Evolutionary conservation across 768 basidiomycete genomes (phyloP).

Genomic region (Phylloporus arenicola): DNA sequence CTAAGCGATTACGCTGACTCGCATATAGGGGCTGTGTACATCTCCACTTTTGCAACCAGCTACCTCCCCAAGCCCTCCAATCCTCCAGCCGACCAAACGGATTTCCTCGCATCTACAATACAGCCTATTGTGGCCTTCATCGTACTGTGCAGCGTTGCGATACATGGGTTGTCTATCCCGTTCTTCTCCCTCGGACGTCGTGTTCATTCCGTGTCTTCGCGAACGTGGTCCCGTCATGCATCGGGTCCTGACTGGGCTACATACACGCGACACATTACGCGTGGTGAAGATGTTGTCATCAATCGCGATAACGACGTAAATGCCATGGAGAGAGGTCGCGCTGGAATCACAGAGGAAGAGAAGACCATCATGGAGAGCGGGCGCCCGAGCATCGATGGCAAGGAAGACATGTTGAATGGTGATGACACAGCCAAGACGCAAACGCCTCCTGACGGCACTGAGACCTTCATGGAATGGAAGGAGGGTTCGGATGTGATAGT

Average conservation of each 20-base stretch:
- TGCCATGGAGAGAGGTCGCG: slow-evolving; percentile 47
- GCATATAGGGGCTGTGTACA: slow-evolving; percentile 77
- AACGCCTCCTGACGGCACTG: slow-evolving; percentile 42
- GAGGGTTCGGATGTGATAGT: slow-evolving; percentile 66
- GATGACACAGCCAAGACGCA: slow-evolving; percentile 30
- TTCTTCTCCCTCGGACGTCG: slow-evolving; percentile 88
- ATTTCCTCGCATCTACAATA: slow-evolving; percentile 67
- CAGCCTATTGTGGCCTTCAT: slow-evolving; percentile 94
- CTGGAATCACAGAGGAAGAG: slow-evolving; percentile 25
- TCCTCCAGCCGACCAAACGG: slow-evolving; percentile 52
- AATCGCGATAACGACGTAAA: slow-evolving; percentile 61
- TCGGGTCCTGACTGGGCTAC: slow-evolving; percentile 78
- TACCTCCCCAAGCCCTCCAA: slow-evolving; percentile 44
- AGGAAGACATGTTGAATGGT: slow-evolving; percentile 5
- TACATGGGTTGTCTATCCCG: slow-evolving; percentile 89
- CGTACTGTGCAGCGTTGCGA: slow-evolving; percentile 85
- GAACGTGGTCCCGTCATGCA: slow-evolving; percentile 84
- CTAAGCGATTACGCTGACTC: slow-evolving; percentile 1
- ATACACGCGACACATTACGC: slow-evolving; percentile 63
- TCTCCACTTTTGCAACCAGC: slow-evolving; percentile 73
- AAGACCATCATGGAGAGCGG: slow-evolving; percentile 25
- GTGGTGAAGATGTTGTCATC: slow-evolving; percentile 75
- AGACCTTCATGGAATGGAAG: slow-evolving; percentile 49
- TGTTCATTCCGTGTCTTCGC: slow-evolving; percentile 72
- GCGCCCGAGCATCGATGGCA: slow-evolving; percentile 13